A percentile compares a stretch with the other conserved stretches of the same genome.
These are phyloP conservation scores for Plasmodium inui DNA, from an alignment of 169 alveolate species.

Conservation along the genomic window DNA sequence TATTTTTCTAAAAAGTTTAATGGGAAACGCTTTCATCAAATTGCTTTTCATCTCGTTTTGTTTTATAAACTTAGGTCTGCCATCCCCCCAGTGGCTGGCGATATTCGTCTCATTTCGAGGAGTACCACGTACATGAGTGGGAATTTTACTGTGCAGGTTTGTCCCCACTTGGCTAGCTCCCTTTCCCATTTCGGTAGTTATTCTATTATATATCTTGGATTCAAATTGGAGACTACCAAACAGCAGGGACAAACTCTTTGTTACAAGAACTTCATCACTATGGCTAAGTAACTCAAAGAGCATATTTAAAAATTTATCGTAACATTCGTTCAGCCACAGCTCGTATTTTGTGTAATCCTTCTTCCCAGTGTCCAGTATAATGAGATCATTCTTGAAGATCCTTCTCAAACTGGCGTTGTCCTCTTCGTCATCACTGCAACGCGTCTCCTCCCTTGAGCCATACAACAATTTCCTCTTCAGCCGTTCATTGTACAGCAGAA, in stretches of 20 bases:
- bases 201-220: conserved; percentile 32
- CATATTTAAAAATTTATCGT: conserved; percentile 50
- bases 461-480: conserved; percentile 46
- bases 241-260: conserved; percentile 41
- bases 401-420: conserved; percentile 21
- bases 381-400: conserved; percentile 22
- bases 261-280: conserved; percentile 66
- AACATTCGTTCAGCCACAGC: conserved; percentile 66
- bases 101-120: not conserved
- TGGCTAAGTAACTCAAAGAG: conserved; percentile 55
- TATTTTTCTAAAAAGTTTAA: conserved; percentile 49
- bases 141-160: not conserved
- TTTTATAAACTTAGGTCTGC: not conserved
- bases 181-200: not conserved
- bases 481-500: conserved; percentile 53
- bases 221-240: conserved; percentile 67
- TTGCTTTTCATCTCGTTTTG: not conserved
- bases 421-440: not conserved
- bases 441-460: not conserved
- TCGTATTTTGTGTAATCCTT: conserved; percentile 48
- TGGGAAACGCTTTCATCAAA: conserved; percentile 23
- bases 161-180: not conserved
- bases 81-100: not conserved
- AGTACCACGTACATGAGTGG: not conserved
- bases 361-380: conserved; percentile 12